Evolutionary conservation across 2,329 filamentous ascomycete species (phyloP).

Genomic region (Lecanicillium sp.): DNA sequence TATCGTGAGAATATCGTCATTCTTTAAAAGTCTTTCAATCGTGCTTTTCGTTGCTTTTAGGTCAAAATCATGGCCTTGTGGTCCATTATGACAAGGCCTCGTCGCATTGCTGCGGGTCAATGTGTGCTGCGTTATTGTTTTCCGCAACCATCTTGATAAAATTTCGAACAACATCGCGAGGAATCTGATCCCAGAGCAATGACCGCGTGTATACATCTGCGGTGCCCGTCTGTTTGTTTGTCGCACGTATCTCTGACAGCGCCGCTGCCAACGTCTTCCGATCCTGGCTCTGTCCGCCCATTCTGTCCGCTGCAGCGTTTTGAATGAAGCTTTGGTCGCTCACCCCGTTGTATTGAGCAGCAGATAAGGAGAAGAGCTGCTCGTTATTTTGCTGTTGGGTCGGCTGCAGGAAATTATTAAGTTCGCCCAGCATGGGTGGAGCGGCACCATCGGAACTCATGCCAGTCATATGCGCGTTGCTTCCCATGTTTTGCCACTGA

Average conservation of each 20-base stretch:
- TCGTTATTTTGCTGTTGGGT: slow-evolving; percentile 81
- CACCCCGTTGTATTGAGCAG: slow-evolving; percentile 82
- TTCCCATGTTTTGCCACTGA: slow-evolving; percentile 33
- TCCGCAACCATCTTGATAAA: slow-evolving; percentile 89
- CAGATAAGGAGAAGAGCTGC: slow-evolving; percentile 78
- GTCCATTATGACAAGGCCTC: slow-evolving; percentile 31
- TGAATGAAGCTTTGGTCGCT: slow-evolving; percentile 57
- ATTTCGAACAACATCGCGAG: slow-evolving; percentile 80
- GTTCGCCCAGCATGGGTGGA: slow-evolving; percentile 55
- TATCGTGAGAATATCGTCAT: slow-evolving; percentile 23
- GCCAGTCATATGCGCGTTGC: slow-evolving; percentile 36
- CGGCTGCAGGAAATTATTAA: slow-evolving; percentile 62
- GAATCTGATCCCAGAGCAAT: slow-evolving; percentile 89
- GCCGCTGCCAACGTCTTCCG: slow-evolving; percentile 73
- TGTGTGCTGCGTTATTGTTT: slow-evolving; percentile 40
- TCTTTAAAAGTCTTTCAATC: background rate
- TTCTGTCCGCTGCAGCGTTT: slow-evolving; percentile 38
- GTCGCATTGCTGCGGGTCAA: slow-evolving; percentile 32
- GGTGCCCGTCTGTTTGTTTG: slow-evolving; percentile 57
- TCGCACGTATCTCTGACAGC: slow-evolving; percentile 67
- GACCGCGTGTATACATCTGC: slow-evolving; percentile 90
- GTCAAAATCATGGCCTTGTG: slow-evolving; percentile 24
- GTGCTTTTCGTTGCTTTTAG: slow-evolving; percentile 11
- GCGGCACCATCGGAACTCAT: slow-evolving; percentile 29
- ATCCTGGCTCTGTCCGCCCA: slow-evolving; percentile 43